phyloP scores from a whole-genome alignment of 306 rosid genomes.

The Cercis canadensis region DNA sequence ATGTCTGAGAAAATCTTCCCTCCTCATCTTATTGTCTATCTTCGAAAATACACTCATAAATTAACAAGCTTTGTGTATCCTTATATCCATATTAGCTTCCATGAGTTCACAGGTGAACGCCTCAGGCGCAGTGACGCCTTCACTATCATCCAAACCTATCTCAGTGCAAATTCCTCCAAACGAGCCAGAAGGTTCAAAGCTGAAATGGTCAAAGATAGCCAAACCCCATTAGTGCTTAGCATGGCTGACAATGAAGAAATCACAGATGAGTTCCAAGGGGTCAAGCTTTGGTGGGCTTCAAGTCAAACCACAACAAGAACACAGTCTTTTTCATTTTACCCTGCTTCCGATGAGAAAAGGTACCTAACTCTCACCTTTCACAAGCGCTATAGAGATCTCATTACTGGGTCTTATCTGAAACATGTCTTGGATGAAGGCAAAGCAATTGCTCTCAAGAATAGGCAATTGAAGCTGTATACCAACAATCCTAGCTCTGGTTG shows the following conservation, averaged over 20 bases:
- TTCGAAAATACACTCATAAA: constrained; percentile 36
- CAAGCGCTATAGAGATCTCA: constrained; percentile 31
- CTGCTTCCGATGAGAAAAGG: constrained; percentile 36
- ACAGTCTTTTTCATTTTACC: background rate
- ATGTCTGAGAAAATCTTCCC: constrained; percentile 44
- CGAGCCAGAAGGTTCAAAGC: constrained; percentile 58
- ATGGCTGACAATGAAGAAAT: constrained; percentile 68
- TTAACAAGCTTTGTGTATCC: constrained; percentile 36
- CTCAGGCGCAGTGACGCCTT: constrained; percentile 47
- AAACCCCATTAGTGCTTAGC: constrained; percentile 45
- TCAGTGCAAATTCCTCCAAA: constrained; percentile 38
- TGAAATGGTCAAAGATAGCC: constrained; percentile 45
- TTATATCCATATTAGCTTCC: constrained; percentile 55
- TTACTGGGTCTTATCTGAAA: constrained; percentile 45
- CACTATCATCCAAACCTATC: constrained; percentile 45
- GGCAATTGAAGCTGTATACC: constrained; percentile 56
- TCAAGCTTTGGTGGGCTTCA: constrained; percentile 58
- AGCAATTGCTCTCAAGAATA: constrained; percentile 26
- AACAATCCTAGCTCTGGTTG: constrained; percentile 47
- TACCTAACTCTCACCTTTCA: constrained; percentile 50
- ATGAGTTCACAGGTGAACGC: constrained; percentile 42
- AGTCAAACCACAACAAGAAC: background rate
- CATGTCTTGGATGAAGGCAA: constrained; percentile 44
- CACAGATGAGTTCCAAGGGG: constrained; percentile 41
- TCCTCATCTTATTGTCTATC: background rate